These are phyloP conservation scores for Amylostereum chailletii DNA, from an alignment of 1,284 basidiomycete genomes.

Conservation along the genomic window DNA sequence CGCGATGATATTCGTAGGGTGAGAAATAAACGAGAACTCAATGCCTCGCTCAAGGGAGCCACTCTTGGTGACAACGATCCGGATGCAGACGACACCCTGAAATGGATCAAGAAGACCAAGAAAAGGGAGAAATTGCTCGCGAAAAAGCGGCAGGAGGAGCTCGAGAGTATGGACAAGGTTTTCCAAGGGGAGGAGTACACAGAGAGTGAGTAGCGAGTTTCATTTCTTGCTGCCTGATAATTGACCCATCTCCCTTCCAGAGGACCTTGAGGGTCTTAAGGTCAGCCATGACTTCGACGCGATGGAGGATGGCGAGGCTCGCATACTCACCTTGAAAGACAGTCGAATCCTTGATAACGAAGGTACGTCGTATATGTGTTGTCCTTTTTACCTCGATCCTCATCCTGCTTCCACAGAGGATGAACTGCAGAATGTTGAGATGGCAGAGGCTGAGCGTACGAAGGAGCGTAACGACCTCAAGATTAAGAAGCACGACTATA, in stretches of 20 bases:
- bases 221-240: background rate
- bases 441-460: conserved; percentile 79
- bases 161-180: conserved; percentile 74
- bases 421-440: conserved; percentile 90
- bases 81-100: conserved; percentile 66
- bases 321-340: conserved; percentile 95
- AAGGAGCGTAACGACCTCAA: conserved; percentile 80
- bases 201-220: conserved; percentile 51
- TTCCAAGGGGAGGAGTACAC: conserved; percentile 69
- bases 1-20: conserved; percentile 48
- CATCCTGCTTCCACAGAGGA: conserved; percentile 58
- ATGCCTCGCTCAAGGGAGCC: conserved; percentile 81
- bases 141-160: conserved; percentile 66
- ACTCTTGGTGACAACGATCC: conserved; percentile 81
- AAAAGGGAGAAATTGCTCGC: conserved; percentile 83
- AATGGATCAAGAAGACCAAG: conserved; percentile 86
- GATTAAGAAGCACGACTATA: conserved; percentile 86
- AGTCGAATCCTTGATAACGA: conserved; percentile 89
- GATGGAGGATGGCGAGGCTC: conserved; percentile 88
- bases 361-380: conserved; percentile 36
- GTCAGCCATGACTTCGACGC: conserved; percentile 92
- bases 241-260: conserved; percentile 26
- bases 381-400: background rate
- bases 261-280: conserved; percentile 88
- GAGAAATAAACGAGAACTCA: conserved; percentile 86